Evolutionary conservation across 164 flowering plant species (phyloP).

Genomic region (Nymphaea colorata): DNA sequence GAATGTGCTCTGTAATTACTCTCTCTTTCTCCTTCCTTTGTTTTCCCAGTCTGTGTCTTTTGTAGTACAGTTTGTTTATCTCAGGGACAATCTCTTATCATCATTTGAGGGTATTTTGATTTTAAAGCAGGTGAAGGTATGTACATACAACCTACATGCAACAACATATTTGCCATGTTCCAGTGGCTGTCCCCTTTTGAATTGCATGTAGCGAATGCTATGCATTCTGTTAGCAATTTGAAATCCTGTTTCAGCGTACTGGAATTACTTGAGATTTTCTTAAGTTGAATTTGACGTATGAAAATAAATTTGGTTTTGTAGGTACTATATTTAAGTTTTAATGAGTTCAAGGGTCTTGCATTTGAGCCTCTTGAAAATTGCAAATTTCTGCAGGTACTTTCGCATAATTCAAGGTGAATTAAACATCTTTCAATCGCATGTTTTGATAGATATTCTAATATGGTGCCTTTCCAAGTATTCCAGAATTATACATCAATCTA

Average conservation of each 20-base stretch:
- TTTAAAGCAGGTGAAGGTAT: slow-evolving; percentile 85
- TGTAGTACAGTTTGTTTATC: slow-evolving; percentile 93
- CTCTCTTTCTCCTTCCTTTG: not conserved
- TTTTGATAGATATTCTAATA: slow-evolving; percentile 37
- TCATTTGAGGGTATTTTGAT: slow-evolving; percentile 88
- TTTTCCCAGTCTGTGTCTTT: not conserved
- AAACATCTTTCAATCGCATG: slow-evolving; percentile 31
- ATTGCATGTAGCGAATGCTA: too few species aligned
- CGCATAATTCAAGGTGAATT: slow-evolving; percentile 7
- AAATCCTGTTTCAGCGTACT: too few species aligned
- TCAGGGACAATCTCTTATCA: slow-evolving; percentile 91
- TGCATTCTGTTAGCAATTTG: too few species aligned
- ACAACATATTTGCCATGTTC: slow-evolving; percentile 1
- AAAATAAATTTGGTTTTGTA: slow-evolving; percentile 12
- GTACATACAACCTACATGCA: too few species aligned
- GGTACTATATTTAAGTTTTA: slow-evolving; percentile 99
- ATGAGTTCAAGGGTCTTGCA: slow-evolving; percentile 96
- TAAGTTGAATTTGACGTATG: too few species aligned
- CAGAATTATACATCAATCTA: slow-evolving; percentile 23
- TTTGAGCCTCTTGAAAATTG: slow-evolving; percentile 97
- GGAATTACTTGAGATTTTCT: too few species aligned
- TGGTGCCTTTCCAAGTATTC: slow-evolving; percentile 27
- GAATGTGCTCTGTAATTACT: not conserved
- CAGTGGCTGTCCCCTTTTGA: not conserved
- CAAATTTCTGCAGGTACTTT: slow-evolving; percentile 70